phyloP scores from a whole-genome alignment of 306 rosid species.

The Cucumis sativus region Cucumber_9930_V3 NC_026656.2:1569001-1569500 shows the following conservation, averaged over 20 bases:
- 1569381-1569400: neutral
- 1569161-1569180: conserved; percentile 25
- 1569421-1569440: conserved; percentile 84
- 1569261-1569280: conserved; percentile 80
- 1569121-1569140: neutral
- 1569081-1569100: conserved; percentile 2
- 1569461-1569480: conserved; percentile 91
- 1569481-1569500: conserved; percentile 98
- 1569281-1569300: conserved; percentile 90
- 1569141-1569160: neutral
- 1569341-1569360: neutral
- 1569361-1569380: neutral
- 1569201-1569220: conserved; percentile 92
- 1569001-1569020: conserved; percentile 99
- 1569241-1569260: conserved; percentile 61
- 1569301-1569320: conserved; percentile 96
- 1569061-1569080: conserved; percentile 63
- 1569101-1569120: neutral
- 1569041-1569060: conserved; percentile 75
- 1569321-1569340: conserved; percentile 15
- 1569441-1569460: conserved; percentile 75
- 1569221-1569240: conserved; percentile 54
- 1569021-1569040: conserved; percentile 83
- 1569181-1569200: conserved; percentile 79
- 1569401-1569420: conserved; percentile 63